Evolutionary conservation across 495 filamentous ascomycete species (phyloP).

Genomic region (Penicillium nucicola): DNA sequence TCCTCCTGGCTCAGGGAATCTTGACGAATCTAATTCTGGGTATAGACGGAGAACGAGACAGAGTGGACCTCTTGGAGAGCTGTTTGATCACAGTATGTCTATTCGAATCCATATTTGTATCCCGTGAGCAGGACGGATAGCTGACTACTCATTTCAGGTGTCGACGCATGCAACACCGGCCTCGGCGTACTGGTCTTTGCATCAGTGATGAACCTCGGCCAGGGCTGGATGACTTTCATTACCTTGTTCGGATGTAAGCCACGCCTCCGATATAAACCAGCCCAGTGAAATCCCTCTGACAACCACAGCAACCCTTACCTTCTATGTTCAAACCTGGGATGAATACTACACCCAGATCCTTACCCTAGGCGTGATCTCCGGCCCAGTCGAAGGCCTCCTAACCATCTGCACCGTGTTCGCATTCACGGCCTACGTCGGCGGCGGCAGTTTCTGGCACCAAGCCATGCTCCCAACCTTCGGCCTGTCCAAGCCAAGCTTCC

Average conservation of each 20-base stretch:
- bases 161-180: constrained; percentile 94
- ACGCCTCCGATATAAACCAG: background rate
- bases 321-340: constrained; percentile 99
- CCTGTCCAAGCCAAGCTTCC: constrained; percentile 56
- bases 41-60: constrained; percentile 79
- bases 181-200: constrained; percentile 91
- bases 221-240: constrained; percentile 85
- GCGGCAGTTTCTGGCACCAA: constrained; percentile 89
- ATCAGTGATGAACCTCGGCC: constrained; percentile 85
- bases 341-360: constrained; percentile 97
- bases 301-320: constrained; percentile 68
- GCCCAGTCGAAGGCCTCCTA: constrained; percentile 91
- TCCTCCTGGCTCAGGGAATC: background rate
- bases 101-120: too few relatives aligned
- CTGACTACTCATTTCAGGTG: constrained; percentile 43
- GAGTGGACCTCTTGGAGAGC: constrained; percentile 89
- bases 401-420: constrained; percentile 79
- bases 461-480: constrained; percentile 72
- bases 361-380: constrained; percentile 87
- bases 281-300: constrained; percentile 10
- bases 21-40: constrained; percentile 16
- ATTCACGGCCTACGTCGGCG: constrained; percentile 80
- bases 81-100: constrained; percentile 87
- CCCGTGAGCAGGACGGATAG: background rate
- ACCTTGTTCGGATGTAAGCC: constrained; percentile 76